Percentiles rank a stretch among this genome's conserved stretches.
These are phyloP conservation scores for Podaxis rugospora DNA, from an alignment of 768 basidiomycete species.

Conservation along the genomic window DNA sequence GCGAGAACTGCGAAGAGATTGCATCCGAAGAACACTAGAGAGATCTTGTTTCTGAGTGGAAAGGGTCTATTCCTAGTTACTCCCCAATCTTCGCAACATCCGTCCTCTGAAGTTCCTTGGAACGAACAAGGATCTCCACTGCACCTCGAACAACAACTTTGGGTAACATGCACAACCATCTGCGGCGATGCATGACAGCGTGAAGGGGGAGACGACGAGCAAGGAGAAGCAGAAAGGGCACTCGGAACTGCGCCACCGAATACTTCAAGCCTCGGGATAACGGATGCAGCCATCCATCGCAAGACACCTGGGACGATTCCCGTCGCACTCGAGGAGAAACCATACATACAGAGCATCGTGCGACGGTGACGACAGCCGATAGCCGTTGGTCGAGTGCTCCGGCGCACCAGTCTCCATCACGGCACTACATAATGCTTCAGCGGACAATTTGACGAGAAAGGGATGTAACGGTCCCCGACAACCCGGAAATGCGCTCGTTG, in stretches of 20 bases:
- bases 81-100: neutral
- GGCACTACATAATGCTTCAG: neutral
- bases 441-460: neutral
- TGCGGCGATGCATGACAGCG: neutral
- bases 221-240: neutral
- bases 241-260: neutral
- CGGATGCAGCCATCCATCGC: slow-evolving; percentile 13
- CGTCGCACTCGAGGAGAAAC: slow-evolving; percentile 7
- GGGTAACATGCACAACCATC: neutral
- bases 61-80: neutral
- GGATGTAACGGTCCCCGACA: neutral
- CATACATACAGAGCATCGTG: slow-evolving; percentile 4
- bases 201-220: neutral
- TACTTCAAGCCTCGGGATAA: slow-evolving; percentile 2
- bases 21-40: neutral
- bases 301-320: slow-evolving; percentile 7
- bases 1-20: too few relatives aligned
- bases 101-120: neutral
- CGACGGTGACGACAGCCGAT: slow-evolving; percentile 8
- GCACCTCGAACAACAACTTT: neutral
- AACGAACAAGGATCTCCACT: neutral
- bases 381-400: slow-evolving; percentile 5
- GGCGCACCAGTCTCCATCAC: neutral
- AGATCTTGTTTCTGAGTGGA: neutral
- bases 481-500: neutral